phyloP scores from a whole-genome alignment of 495 filamentous ascomycete genomes.

The Lasiosphaeriaceae sp. region DNA sequence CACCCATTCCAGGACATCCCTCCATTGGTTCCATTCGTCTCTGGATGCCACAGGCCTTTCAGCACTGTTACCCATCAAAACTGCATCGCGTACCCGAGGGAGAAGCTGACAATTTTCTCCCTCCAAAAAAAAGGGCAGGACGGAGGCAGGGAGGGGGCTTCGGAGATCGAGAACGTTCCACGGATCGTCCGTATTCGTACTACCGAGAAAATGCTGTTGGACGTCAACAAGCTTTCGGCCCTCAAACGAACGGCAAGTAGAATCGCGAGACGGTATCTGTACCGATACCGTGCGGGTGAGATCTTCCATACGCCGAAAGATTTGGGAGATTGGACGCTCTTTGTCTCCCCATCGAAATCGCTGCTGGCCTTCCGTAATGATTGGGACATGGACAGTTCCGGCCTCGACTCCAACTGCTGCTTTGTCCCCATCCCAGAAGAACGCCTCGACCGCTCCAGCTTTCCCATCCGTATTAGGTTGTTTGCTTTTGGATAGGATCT shows the following conservation, averaged over 20 bases:
- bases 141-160: neutral
- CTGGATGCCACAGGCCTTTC: slow-evolving; percentile 5
- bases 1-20: slow-evolving; percentile 7
- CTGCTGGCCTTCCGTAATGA: neutral
- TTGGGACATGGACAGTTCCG: neutral
- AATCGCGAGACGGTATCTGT: neutral
- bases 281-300: neutral
- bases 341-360: neutral
- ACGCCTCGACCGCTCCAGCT: neutral
- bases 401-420: neutral
- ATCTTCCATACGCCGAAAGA: neutral
- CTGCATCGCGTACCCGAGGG: too few relatives aligned
- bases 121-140: too few relatives aligned
- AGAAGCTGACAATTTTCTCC: too few relatives aligned
- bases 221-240: neutral
- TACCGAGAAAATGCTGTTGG: neutral
- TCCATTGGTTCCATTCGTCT: slow-evolving; percentile 11
- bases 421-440: neutral
- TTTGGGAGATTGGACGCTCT: neutral
- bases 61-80: slow-evolving; percentile 4
- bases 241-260: neutral
- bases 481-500: neutral
- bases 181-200: neutral
- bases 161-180: neutral
- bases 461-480: neutral